These are phyloP conservation scores for Eleusine indica DNA, from an alignment of 176 grass and related monocot species.

Conservation along the genomic window DNA sequence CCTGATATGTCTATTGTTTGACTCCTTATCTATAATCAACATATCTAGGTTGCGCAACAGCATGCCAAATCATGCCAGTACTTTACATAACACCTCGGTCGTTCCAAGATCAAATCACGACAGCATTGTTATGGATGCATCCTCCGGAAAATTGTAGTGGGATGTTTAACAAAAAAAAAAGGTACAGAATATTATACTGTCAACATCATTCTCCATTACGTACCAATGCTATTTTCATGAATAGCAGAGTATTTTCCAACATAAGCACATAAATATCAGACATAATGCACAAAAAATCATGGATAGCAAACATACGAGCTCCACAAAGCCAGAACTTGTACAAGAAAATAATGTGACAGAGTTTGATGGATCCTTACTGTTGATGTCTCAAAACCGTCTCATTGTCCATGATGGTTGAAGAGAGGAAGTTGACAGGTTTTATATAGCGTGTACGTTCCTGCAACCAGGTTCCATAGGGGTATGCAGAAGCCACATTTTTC, in stretches of 20 bases:
- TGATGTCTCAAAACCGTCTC: conserved; percentile 85
- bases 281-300: conserved; percentile 19
- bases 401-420: conserved; percentile 85
- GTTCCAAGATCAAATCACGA: conserved; percentile 22
- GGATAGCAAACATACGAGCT: conserved; percentile 6
- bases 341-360: conserved; percentile 27
- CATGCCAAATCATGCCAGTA: conserved; percentile 23
- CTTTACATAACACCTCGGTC: background rate
- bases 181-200: conserved; percentile 8
- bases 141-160: conserved; percentile 16
- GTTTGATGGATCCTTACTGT: conserved; percentile 68
- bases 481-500: conserved; percentile 72
- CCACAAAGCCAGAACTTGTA: background rate
- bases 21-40: conserved; percentile 13
- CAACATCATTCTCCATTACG: background rate
- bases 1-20: background rate
- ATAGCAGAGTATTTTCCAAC: background rate
- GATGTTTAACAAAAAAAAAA: background rate
- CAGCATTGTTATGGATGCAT: background rate
- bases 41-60: conserved; percentile 15
- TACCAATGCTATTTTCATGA: background rate
- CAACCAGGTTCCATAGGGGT: conserved; percentile 81
- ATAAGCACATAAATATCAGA: conserved; percentile 18
- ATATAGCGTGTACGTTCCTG: conserved; percentile 72
- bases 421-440: conserved; percentile 94